These are phyloP conservation scores for Quercus rubra DNA, from an alignment of 306 rosid species.

Conservation along the genomic window DNA sequence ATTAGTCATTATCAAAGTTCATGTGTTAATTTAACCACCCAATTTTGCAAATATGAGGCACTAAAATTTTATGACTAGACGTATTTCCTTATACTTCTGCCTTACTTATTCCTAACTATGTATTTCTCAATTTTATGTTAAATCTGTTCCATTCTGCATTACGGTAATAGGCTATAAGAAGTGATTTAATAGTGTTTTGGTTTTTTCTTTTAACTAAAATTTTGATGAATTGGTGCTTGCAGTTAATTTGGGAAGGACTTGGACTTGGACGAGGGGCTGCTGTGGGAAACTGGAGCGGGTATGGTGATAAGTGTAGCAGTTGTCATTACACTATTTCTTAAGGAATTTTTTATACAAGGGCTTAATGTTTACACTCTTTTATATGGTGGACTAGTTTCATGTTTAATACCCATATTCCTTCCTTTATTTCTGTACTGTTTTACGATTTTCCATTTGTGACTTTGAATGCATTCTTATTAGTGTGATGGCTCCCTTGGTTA, in stretches of 20 bases:
- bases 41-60: background rate
- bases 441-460: background rate
- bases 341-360: background rate
- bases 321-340: background rate
- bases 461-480: background rate
- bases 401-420: background rate
- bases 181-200: background rate
- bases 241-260: conserved; percentile 94
- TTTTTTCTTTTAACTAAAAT: conserved; percentile 15
- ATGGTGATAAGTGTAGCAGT: background rate
- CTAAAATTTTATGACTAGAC: background rate
- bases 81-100: background rate
- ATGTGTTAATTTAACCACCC: background rate
- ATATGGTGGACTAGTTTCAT: conserved; percentile 5
- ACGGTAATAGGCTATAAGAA: background rate
- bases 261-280: conserved; percentile 88
- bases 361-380: background rate
- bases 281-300: conserved; percentile 91
- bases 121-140: background rate
- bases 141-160: background rate
- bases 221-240: conserved; percentile 29
- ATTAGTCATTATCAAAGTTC: background rate
- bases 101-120: background rate
- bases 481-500: background rate
- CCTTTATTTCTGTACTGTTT: conserved; percentile 4